These are phyloP conservation scores for Globisporangium sylvaticum DNA, from an alignment of 352 stramenopile genomes.

Conservation along the genomic window DNA sequence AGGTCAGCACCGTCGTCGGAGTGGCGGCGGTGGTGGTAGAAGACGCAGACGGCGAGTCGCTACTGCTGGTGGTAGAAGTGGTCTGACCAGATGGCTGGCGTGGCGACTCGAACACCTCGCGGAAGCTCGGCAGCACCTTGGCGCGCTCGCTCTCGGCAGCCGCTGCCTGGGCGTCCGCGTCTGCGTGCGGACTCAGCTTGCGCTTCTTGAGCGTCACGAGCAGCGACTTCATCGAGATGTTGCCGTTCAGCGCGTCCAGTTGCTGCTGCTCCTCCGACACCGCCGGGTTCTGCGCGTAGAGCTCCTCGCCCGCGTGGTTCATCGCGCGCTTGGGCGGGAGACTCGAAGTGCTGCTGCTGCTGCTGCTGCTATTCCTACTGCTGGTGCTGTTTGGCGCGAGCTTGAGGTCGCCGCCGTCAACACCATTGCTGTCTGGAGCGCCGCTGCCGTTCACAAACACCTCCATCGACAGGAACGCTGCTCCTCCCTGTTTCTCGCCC, in stretches of 20 bases:
- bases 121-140: constrained; percentile 49
- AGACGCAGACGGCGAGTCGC: background rate
- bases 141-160: constrained; percentile 17
- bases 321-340: background rate
- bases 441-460: constrained; percentile 23
- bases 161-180: constrained; percentile 9
- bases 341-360: background rate
- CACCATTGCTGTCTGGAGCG: constrained; percentile 1
- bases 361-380: constrained; percentile 1
- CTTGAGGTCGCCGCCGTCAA: background rate
- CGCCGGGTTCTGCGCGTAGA: constrained; percentile 11
- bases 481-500: background rate
- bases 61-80: background rate
- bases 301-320: constrained; percentile 8
- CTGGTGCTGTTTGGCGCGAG: constrained; percentile 1
- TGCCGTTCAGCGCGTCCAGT: constrained; percentile 25
- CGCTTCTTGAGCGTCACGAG: constrained; percentile 67
- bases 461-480: constrained; percentile 24
- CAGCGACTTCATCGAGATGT: constrained; percentile 69
- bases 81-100: constrained; percentile 5
- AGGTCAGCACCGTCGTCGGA: constrained; percentile 14
- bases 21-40: constrained; percentile 4
- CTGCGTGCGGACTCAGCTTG: constrained; percentile 24
- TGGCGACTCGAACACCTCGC: constrained; percentile 47
- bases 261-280: constrained; percentile 9